A percentile compares a stretch with the other conserved stretches of the same genome.
Conservation (phyloP, 2,329 filamentous ascomycete species). For the Nothopassalora personata region DNA sequence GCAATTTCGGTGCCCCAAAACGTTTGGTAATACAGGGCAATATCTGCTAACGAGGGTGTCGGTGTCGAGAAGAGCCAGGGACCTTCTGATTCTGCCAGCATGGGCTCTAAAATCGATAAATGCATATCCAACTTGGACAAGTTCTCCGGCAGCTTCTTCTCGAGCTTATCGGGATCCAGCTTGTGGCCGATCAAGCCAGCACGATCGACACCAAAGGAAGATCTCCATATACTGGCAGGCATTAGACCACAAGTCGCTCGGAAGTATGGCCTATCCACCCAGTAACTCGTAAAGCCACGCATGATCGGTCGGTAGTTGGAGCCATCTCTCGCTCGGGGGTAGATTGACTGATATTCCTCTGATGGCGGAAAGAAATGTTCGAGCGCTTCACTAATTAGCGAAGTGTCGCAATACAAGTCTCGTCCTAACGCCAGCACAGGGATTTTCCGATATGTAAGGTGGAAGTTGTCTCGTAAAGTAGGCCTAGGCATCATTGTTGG, state of each 20-base stretch:
- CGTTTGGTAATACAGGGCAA: constrained; percentile 37
- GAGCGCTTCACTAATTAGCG: constrained; percentile 30
- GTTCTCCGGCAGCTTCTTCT: constrained; percentile 36
- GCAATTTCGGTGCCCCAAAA: constrained; percentile 38
- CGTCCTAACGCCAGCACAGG: constrained; percentile 30
- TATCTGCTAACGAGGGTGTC: constrained; percentile 34
- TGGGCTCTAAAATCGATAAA: constrained; percentile 35
- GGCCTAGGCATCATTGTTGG: constrained; percentile 37
- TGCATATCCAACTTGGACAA: constrained; percentile 36
- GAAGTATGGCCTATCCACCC: constrained; percentile 39
- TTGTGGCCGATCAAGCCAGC: constrained; percentile 37
- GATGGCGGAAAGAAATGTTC: constrained; percentile 29
- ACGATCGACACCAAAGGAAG: constrained; percentile 37
- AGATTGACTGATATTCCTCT: constrained; percentile 34
- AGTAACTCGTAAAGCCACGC: constrained; percentile 39
- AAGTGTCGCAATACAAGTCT: constrained; percentile 34
- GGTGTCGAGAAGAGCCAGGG: constrained; percentile 35
- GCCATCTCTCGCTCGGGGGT: constrained; percentile 30
- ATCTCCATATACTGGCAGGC: constrained; percentile 36
- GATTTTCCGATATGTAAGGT: constrained; percentile 37
- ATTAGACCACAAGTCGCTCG: constrained; percentile 39
- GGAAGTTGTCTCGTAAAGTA: constrained; percentile 33
- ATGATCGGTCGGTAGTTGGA: constrained; percentile 35
- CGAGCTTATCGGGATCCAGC: constrained; percentile 36
- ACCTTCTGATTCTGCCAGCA: constrained; percentile 26